These are phyloP conservation scores for Theileria annulata DNA, from an alignment of 169 alveolate genomes.

Conservation along the genomic window DNA sequence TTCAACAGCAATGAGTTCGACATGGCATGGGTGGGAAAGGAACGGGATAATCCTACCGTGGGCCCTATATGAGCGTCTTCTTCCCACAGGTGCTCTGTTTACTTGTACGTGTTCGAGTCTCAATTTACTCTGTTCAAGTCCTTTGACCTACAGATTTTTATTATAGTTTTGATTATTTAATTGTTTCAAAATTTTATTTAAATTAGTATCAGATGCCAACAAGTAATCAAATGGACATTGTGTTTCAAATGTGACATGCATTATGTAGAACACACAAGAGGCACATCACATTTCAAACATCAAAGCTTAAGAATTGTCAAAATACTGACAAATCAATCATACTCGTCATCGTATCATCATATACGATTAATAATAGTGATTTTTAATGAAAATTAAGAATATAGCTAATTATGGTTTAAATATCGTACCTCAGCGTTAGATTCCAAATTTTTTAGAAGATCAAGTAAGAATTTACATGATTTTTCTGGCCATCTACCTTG, in stretches of 20 bases:
- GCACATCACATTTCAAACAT: slow-evolving; percentile 33
- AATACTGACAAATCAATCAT: slow-evolving; percentile 44
- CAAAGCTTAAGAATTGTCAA: slow-evolving; percentile 51
- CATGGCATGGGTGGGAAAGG: slow-evolving; percentile 89
- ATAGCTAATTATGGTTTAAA: not conserved
- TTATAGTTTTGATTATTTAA: not conserved
- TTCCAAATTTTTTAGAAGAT: slow-evolving; percentile 90
- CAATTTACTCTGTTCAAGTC: slow-evolving; percentile 89
- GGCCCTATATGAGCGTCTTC: slow-evolving; percentile 98
- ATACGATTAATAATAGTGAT: not conserved
- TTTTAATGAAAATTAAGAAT: not conserved
- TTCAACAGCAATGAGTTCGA: slow-evolving; percentile 86
- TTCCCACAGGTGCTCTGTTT: slow-evolving; percentile 93
- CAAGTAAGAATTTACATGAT: slow-evolving; percentile 89
- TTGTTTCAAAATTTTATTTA: not conserved
- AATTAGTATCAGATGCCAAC: slow-evolving; percentile 72
- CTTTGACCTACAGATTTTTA: slow-evolving; percentile 79
- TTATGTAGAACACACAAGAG: slow-evolving; percentile 71
- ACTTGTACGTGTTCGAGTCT: slow-evolving; percentile 90
- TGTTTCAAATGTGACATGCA: slow-evolving; percentile 42
- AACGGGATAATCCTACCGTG: slow-evolving; percentile 96
- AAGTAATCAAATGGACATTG: slow-evolving; percentile 70
- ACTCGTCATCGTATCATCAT: slow-evolving; percentile 64
- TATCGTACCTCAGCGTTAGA: slow-evolving; percentile 92
- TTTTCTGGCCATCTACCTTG: slow-evolving; percentile 99